phyloP scores from a whole-genome alignment of 2,329 filamentous ascomycete genomes.

The Talaromyces piceae region DNA sequence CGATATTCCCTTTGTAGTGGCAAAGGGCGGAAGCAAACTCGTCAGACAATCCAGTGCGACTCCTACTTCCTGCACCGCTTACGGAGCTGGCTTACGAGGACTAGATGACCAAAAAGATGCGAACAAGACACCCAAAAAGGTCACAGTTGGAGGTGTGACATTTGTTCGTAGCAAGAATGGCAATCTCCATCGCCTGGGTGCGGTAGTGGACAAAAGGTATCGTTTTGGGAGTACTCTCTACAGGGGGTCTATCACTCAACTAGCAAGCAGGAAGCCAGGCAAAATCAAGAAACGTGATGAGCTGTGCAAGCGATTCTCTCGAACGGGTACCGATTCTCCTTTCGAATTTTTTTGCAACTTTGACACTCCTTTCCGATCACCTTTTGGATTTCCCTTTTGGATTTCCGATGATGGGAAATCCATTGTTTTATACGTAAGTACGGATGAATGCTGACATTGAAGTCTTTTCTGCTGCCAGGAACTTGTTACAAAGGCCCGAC shows the following conservation, averaged over 20 bases:
- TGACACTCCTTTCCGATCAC: too few species aligned
- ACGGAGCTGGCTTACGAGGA: conserved; percentile 39
- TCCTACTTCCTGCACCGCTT: background rate
- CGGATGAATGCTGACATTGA: conserved; percentile 20
- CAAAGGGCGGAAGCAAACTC: conserved; percentile 75
- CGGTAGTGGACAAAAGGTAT: conserved; percentile 70
- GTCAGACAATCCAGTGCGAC: conserved; percentile 62
- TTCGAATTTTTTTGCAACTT: conserved; percentile 19
- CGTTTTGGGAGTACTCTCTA: conserved; percentile 26
- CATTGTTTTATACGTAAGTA: too few species aligned
- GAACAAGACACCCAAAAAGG: conserved; percentile 65
- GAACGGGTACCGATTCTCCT: conserved; percentile 44
- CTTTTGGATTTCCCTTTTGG: too few species aligned
- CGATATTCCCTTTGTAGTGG: conserved; percentile 65
- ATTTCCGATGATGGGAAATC: too few species aligned
- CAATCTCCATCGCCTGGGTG: conserved; percentile 71
- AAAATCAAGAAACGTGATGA: conserved; percentile 61
- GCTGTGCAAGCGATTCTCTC: conserved; percentile 60
- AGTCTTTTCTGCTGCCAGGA: conserved; percentile 52
- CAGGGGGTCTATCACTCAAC: conserved; percentile 15
- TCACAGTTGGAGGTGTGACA: conserved; percentile 65
- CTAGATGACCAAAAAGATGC: conserved; percentile 52
- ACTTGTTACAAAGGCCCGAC: conserved; percentile 72
- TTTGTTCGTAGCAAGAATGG: conserved; percentile 83
- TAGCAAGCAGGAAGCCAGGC: conserved; percentile 29